Percentiles rank a stretch among this genome's conserved stretches.
Conservation (phyloP, 2,329 filamentous ascomycete genomes). For the Talaromyces sp. region DNA sequence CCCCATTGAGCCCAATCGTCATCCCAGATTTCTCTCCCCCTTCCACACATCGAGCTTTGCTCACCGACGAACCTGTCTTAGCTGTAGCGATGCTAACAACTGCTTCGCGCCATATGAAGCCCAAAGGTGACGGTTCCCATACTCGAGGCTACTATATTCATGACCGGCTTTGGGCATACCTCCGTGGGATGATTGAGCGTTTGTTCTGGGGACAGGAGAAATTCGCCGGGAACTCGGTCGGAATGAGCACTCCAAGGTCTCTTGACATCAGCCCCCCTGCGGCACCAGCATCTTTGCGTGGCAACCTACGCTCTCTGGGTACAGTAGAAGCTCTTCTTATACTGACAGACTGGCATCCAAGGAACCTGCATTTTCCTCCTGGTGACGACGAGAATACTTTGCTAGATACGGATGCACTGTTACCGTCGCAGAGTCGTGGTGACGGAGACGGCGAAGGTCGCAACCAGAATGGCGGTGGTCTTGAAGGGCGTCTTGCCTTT, state of each 20-base stretch:
- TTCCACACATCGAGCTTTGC: conserved; percentile 69
- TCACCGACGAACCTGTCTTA: conserved; percentile 88
- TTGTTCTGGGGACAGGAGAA: conserved; percentile 95
- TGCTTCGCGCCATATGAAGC: conserved; percentile 76
- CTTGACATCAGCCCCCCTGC: conserved; percentile 58
- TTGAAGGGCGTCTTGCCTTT: conserved; percentile 72
- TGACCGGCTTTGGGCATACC: conserved; percentile 89
- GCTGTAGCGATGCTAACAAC: conserved; percentile 89
- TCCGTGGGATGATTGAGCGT: conserved; percentile 90
- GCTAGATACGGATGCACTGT: conserved; percentile 65
- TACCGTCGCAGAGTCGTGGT: conserved; percentile 59
- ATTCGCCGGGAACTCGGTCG: conserved; percentile 66
- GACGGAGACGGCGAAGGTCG: conserved; percentile 37
- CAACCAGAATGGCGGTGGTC: conserved; percentile 47
- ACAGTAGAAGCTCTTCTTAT: conserved; percentile 93
- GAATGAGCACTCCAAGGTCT: conserved; percentile 62
- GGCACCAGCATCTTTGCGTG: conserved; percentile 53
- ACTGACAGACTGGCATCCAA: conserved; percentile 93
- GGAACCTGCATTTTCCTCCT: conserved; percentile 85
- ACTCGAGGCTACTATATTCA: conserved; percentile 89
- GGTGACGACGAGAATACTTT: conserved; percentile 61
- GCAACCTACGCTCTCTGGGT: conserved; percentile 80
- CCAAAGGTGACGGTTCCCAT: conserved; percentile 71
- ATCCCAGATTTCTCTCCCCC: conserved; percentile 83
- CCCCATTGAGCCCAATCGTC: conserved; percentile 87